Evolutionary conservation across 169 alveolate species (phyloP).

Genomic region (Toxoplasma gondii): DNA sequence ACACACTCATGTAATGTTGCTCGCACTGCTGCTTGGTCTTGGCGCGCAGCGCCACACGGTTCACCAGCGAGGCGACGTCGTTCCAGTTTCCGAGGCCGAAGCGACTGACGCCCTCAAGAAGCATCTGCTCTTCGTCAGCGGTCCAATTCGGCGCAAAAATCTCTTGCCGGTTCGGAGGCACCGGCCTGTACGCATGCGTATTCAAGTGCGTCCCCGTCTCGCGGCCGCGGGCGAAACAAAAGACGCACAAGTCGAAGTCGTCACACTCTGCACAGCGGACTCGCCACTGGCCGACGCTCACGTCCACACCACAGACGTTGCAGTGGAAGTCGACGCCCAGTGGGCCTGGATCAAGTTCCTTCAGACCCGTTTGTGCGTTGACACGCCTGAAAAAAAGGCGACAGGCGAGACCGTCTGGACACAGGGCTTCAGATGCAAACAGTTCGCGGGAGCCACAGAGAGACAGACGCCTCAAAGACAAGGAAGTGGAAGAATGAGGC

Average conservation of each 20-base stretch:
- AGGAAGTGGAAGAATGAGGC: neutral
- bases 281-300: slow-evolving; percentile 58
- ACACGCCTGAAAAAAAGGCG: slow-evolving; percentile 1
- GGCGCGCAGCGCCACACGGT: slow-evolving; percentile 47
- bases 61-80: slow-evolving; percentile 39
- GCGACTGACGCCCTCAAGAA: slow-evolving; percentile 87
- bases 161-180: slow-evolving; percentile 84
- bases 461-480: neutral
- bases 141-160: slow-evolving; percentile 85
- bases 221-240: slow-evolving; percentile 85
- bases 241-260: slow-evolving; percentile 85
- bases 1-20: slow-evolving; percentile 73
- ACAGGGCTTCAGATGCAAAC: neutral
- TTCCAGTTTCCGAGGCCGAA: slow-evolving; percentile 91
- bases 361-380: neutral
- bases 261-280: slow-evolving; percentile 91
- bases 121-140: slow-evolving; percentile 88
- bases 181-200: slow-evolving; percentile 84
- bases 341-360: neutral
- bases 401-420: neutral
- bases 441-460: neutral
- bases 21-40: slow-evolving; percentile 76
- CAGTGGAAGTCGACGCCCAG: slow-evolving; percentile 64
- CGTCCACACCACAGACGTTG: slow-evolving; percentile 60
- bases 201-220: slow-evolving; percentile 81